Percentiles rank a stretch among this genome's conserved stretches.
These are phyloP conservation scores for Truncatella angustata DNA, from an alignment of 2,329 filamentous ascomycete genomes.

Conservation along the genomic window DNA sequence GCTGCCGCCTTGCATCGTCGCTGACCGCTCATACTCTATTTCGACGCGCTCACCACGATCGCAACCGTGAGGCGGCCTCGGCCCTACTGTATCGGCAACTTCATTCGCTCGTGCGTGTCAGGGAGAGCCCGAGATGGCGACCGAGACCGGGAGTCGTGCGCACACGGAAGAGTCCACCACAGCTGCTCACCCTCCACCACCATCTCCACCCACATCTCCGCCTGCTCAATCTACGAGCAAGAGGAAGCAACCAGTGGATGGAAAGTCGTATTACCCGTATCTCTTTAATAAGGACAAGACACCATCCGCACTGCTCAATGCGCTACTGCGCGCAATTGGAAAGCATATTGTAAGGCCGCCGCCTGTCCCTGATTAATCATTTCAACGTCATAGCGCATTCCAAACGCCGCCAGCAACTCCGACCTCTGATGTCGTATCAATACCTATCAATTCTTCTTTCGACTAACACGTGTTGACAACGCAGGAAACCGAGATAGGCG, in stretches of 20 bases:
- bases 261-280: slow-evolving; percentile 58
- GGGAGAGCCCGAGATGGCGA: slow-evolving; percentile 5
- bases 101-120: not conserved
- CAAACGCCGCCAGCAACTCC: not conserved
- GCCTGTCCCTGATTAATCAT: not conserved
- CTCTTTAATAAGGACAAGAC: slow-evolving; percentile 68
- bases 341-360: slow-evolving; percentile 62
- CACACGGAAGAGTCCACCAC: slow-evolving; percentile 1
- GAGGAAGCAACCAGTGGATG: slow-evolving; percentile 17
- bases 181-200: slow-evolving; percentile 9
- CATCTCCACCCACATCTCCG: slow-evolving; percentile 12
- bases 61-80: not conserved
- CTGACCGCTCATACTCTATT: not conserved
- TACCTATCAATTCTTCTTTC: not conserved
- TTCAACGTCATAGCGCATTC: not conserved
- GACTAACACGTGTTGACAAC: slow-evolving; percentile 18
- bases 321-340: slow-evolving; percentile 66
- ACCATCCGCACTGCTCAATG: slow-evolving; percentile 64
- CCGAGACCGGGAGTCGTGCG: slow-evolving; percentile 4
- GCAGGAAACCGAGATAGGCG: slow-evolving; percentile 58
- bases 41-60: not conserved
- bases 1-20: slow-evolving; percentile 4
- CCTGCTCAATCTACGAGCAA: slow-evolving; percentile 8
- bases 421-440: not conserved
- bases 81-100: not conserved